Base-by-base conservation (phyloP, 106 monocot species). In the Allium sativum region DNA sequence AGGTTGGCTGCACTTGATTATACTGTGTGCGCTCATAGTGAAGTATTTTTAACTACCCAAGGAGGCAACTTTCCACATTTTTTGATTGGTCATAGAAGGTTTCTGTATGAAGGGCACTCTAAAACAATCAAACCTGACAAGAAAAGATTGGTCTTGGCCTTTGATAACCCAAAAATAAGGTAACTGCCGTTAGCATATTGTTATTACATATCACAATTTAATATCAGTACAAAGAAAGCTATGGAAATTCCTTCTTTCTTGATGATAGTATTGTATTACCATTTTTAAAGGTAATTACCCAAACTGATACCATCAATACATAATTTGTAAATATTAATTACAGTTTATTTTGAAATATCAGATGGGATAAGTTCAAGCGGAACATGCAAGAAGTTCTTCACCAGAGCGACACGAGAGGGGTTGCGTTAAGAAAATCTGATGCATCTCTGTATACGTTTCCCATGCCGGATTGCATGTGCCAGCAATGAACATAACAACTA, bases 381-480 rank as follows among this genome's bases (percentile, higher is more conserved):
- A 82, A 85, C 46, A 92, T 98, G 91, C 82, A 73, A 67, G 96
- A 98, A 64, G 75, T 91, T 48, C 91, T 84, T 53, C 91, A 62
- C 22, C 74, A 85, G 21, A 91, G 91, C 42, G 91, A 98, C 57
- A 19, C 12, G 20, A 91, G 82, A 63, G 96, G 96, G 8, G 20
- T 82, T 12, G 80, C 60, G 11, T 42, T 76, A 18, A 77, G 91
- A 69, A 87, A 87, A 56, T 58, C 79, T 7, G 62, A 92, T 51
- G 79, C 81, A 18, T 78, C 87, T 6, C 51, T 88, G 31, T 98
- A 91, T 51, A 91, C 72, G 9, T 88, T 85, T 31, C 96, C 96
- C 15, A 82, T 82, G 84, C 91, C 96, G n/a, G 91, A 98, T 67
- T 98, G 96, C 78, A 98, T 98, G 96, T 98, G 91, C 58, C 70